Evolutionary conservation across 2,329 filamentous ascomycete species (phyloP).

Genomic region (Hymenoscyphus occultus): DNA sequence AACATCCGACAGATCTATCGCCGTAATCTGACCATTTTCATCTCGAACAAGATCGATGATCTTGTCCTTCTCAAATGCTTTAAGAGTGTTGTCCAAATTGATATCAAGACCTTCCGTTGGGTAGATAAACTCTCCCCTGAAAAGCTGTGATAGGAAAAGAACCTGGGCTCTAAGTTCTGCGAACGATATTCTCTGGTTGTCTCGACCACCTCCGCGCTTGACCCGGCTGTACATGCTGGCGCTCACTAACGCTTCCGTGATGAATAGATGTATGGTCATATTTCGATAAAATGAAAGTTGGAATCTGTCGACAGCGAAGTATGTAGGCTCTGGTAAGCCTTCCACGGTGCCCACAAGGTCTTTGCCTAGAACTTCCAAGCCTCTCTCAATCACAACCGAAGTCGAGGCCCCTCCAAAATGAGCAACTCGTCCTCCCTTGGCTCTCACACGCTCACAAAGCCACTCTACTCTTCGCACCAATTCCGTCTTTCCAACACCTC

Average conservation of each 20-base stretch:
- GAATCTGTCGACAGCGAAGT: slow-evolving; percentile 92
- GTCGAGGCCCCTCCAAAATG: slow-evolving; percentile 84
- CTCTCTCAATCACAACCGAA: slow-evolving; percentile 79
- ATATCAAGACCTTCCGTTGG: slow-evolving; percentile 75
- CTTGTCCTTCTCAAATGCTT: slow-evolving; percentile 72
- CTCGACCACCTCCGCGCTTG: slow-evolving; percentile 83
- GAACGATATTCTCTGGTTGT: slow-evolving; percentile 76
- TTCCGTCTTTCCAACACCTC: slow-evolving; percentile 85
- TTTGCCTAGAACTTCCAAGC: slow-evolving; percentile 85
- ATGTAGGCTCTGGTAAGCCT: slow-evolving; percentile 84
- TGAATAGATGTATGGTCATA: slow-evolving; percentile 98
- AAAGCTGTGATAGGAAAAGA: slow-evolving; percentile 85
- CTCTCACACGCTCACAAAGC: slow-evolving; percentile 76
- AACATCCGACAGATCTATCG: slow-evolving; percentile 69
- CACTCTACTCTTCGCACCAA: slow-evolving; percentile 84
- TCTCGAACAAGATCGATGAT: slow-evolving; percentile 68
- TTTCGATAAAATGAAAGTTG: slow-evolving; percentile 98
- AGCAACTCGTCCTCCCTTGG: slow-evolving; percentile 87
- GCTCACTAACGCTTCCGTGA: slow-evolving; percentile 86
- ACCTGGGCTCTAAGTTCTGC: slow-evolving; percentile 74
- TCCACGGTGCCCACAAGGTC: slow-evolving; percentile 79
- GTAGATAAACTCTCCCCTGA: slow-evolving; percentile 97
- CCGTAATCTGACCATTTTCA: slow-evolving; percentile 54
- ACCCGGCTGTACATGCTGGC: slow-evolving; percentile 87
- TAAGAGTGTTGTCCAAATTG: slow-evolving; percentile 79